Percentiles rank a stretch among this genome's conserved stretches.
Conservation (phyloP, 768 basidiomycete species). For the Hemileccinum rubropunctum region DNA sequence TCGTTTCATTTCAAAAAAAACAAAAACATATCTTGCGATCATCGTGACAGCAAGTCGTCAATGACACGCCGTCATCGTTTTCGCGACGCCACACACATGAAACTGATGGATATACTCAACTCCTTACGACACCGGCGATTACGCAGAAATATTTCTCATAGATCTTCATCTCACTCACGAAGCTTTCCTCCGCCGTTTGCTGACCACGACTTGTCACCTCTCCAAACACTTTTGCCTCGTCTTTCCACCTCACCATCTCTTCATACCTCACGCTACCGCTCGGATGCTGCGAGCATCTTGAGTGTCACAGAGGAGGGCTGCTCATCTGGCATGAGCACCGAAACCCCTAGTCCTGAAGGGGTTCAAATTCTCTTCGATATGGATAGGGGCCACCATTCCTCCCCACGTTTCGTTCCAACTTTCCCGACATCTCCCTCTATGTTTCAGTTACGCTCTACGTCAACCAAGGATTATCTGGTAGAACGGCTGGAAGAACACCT, state of each 20-base stretch:
- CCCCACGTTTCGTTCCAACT: background rate
- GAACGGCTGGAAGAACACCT: constrained; percentile 19
- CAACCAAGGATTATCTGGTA: constrained; percentile 16
- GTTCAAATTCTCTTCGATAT: background rate
- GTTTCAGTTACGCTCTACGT: constrained; percentile 22
- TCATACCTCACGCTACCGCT: background rate
- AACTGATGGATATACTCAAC: constrained; percentile 21
- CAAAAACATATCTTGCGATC: constrained; percentile 10
- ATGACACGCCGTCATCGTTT: constrained; percentile 7
- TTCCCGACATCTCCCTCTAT: constrained; percentile 17
- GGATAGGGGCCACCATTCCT: background rate
- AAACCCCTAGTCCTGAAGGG: background rate
- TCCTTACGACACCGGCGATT: constrained; percentile 15
- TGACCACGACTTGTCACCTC: constrained; percentile 7
- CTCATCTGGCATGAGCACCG: constrained; percentile 16
- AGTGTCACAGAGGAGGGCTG: constrained; percentile 8
- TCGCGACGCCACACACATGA: constrained; percentile 18
- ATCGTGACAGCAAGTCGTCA: constrained; percentile 5
- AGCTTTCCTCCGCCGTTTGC: constrained; percentile 2
- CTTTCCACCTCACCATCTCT: background rate
- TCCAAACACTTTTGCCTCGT: background rate
- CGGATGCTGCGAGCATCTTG: constrained; percentile 3
- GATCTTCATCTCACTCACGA: constrained; percentile 3
- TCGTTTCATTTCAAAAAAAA: constrained; percentile 11
- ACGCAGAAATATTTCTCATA: constrained; percentile 3